Evolutionary conservation across 805 yeast genomes (phyloP).

Genomic region (Candida adriatica): DNA sequence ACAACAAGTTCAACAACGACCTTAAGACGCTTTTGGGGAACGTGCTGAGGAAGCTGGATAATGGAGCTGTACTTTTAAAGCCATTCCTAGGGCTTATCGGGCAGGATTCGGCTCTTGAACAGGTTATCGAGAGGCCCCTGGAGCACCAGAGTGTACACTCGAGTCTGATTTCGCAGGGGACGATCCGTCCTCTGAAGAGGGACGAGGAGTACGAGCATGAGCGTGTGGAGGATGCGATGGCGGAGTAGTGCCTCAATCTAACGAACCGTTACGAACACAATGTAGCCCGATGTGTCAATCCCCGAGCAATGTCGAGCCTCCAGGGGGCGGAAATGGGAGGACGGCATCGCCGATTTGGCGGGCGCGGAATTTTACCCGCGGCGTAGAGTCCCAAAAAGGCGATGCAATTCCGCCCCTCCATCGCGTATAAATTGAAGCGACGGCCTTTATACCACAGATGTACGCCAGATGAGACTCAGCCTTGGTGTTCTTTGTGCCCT

Average conservation of each 20-base stretch:
- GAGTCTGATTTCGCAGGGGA: slow-evolving; percentile 16
- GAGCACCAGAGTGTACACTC: neutral
- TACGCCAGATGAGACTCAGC: slow-evolving; percentile 6
- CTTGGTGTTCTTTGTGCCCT: slow-evolving; percentile 6
- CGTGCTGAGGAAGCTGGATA: slow-evolving; percentile 21
- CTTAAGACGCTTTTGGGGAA: slow-evolving; percentile 19
- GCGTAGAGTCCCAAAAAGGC: slow-evolving; percentile 4
- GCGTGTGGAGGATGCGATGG: slow-evolving; percentile 12
- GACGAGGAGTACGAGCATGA: slow-evolving; percentile 16
- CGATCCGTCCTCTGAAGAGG: slow-evolving; percentile 11
- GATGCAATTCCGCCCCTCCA: slow-evolving; percentile 4
- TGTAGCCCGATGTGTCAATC: slow-evolving; percentile 3
- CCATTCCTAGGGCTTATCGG: slow-evolving; percentile 23
- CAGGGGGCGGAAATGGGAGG: slow-evolving; percentile 1
- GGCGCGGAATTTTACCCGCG: slow-evolving; percentile 6
- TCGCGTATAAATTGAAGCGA: slow-evolving; percentile 1
- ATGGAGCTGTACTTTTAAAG: slow-evolving; percentile 19
- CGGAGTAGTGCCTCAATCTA: slow-evolving; percentile 4
- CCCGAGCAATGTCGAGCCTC: neutral
- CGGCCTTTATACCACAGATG: neutral
- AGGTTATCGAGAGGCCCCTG: neutral
- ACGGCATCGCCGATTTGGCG: neutral
- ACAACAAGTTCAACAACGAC: slow-evolving; percentile 17
- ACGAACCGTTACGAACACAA: slow-evolving; percentile 6
- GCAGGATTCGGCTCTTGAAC: slow-evolving; percentile 1